Conservation (phyloP, 768 basidiomycete genomes). For the Termitomyces sp. region DNA sequence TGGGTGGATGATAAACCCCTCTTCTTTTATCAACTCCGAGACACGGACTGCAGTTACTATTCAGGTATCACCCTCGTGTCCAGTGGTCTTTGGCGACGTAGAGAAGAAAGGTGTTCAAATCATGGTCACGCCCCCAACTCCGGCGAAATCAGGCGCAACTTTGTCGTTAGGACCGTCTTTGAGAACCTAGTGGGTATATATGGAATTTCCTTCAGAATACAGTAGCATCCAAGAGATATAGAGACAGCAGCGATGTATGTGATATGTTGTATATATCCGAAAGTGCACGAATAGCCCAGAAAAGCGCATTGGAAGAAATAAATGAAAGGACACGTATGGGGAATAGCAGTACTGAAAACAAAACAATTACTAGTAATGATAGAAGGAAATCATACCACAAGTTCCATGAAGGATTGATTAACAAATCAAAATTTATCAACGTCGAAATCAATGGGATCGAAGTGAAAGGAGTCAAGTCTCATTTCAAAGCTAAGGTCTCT, state of each 20-base stretch:
- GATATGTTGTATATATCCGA: slow-evolving; percentile 6
- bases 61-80: slow-evolving; percentile 23
- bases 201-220: not conserved
- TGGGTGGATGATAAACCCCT: slow-evolving; percentile 5
- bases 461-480: slow-evolving; percentile 67
- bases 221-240: not conserved
- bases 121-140: slow-evolving; percentile 27
- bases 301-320: not conserved
- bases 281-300: not conserved
- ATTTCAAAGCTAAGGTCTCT: slow-evolving; percentile 53
- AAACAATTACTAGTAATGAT: not conserved
- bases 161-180: not conserved
- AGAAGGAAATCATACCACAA: not conserved
- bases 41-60: slow-evolving; percentile 3
- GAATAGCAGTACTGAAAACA: not conserved
- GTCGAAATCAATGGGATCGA: slow-evolving; percentile 67
- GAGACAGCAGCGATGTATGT: slow-evolving; percentile 2
- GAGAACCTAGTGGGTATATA: not conserved
- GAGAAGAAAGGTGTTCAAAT: slow-evolving; percentile 18
- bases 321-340: not conserved
- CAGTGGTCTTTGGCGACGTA: slow-evolving; percentile 20
- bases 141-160: slow-evolving; percentile 13
- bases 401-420: not conserved
- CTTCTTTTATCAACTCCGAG: slow-evolving; percentile 4
- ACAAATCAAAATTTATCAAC: slow-evolving; percentile 41